Evolutionary conservation across 192 early-diverging fungal genomes (phyloP), one percentile per base, ranked within the genome.

Genomic region (Gigaspora rosea): DNA sequence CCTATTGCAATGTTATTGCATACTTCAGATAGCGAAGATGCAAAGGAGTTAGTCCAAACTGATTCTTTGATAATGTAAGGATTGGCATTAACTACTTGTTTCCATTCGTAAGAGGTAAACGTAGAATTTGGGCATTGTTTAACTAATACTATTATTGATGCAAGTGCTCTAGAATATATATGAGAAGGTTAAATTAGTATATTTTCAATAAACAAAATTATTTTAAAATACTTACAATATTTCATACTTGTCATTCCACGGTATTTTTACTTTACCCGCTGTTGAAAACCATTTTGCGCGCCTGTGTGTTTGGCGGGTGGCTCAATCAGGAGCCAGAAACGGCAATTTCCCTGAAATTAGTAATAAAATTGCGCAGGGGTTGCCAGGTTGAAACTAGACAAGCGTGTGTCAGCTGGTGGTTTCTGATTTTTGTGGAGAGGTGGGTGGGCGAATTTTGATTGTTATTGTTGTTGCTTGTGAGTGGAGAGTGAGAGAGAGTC

Each of bases 21-120:
- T 56, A 48, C 50, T 46, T 69, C 67, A 63, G 33, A 76, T 0
- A 76, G 65, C 0, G 18, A 16, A 35, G 74, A 20, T 62, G 62
- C 18, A n/a, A 63, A 20, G 13, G 4, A 57, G 12, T 76, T n/a
- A 6, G 50, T 57, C 67, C 75, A 58, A 69, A 67, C 36, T 71
- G 65, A 18, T 77, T 46, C 4, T 8, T 15, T 69, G 52, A 70
- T 52, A 35, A 50, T 41, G 52, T 77, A 77, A 36, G 63, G 50
- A 70, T 33, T 77, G 0, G 51, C n/a, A 47, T 70, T 16, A 56
- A 77, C 3, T 4, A 77, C 57, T 77, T 77, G 15, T 46, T 1
- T 6, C 76, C 65, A 70, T 70, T 77, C 65, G 18, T 11, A 67
- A 77, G 47, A 50, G 35, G 65, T 70, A 77, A 77, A 77, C 15